Conservation (phyloP, 208 protist species). For the Trypanosoma lewisi region DNA sequence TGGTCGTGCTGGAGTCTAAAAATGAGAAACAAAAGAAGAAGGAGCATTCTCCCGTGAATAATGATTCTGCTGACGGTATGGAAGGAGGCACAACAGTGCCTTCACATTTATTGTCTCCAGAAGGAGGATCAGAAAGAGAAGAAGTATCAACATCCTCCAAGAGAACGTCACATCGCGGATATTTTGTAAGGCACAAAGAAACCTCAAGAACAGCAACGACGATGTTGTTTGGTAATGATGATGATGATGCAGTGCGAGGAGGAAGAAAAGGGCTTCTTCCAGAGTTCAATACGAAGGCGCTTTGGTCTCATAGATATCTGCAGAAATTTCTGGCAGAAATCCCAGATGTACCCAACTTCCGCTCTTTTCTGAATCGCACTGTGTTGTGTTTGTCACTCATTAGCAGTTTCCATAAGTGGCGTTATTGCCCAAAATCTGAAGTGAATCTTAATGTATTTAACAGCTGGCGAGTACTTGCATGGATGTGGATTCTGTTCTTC, state of each 20-base stretch:
- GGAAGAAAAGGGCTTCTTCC: not conserved
- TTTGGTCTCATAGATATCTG: slow-evolving; percentile 18
- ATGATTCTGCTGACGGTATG: not conserved
- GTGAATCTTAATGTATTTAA: slow-evolving; percentile 36
- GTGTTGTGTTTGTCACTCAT: slow-evolving; percentile 31
- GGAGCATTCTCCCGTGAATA: not conserved
- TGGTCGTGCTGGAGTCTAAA: not conserved
- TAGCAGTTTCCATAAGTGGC: slow-evolving; percentile 34
- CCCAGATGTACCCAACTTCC: slow-evolving; percentile 24
- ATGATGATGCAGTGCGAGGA: not conserved
- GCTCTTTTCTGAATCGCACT: slow-evolving; percentile 15
- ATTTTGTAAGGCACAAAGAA: slow-evolving; percentile 3
- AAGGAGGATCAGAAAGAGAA: not conserved
- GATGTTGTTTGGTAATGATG: not conserved
- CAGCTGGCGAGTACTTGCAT: slow-evolving; percentile 27
- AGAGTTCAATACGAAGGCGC: slow-evolving; percentile 8
- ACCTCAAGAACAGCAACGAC: not conserved
- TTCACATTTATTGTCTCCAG: not conserved
- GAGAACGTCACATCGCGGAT: not conserved
- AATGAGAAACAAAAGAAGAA: not conserved
- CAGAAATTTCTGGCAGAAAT: slow-evolving; percentile 20
- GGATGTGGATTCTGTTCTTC: slow-evolving; percentile 30
- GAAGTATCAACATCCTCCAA: not conserved
- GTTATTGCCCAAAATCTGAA: slow-evolving; percentile 23
- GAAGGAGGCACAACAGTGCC: not conserved